Conservation (phyloP, 495 filamentous ascomycete genomes). For the Neurospora sp. region DNA sequence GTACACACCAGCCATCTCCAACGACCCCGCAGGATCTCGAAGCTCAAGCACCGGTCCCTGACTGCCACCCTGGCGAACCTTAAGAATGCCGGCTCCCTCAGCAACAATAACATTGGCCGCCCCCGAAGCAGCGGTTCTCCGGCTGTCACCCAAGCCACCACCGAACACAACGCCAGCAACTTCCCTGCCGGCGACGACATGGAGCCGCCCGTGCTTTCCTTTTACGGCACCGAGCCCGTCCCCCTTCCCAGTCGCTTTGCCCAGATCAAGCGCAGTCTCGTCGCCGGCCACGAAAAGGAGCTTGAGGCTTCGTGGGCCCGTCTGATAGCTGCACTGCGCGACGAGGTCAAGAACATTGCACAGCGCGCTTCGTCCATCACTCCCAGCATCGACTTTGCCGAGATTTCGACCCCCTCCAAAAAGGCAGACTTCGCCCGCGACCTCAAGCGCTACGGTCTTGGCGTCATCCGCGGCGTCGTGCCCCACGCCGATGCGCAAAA, state of each 20-base stretch:
- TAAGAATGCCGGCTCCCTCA: constrained; percentile 3
- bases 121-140: constrained; percentile 1
- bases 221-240: constrained; percentile 56
- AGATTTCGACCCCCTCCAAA: constrained; percentile 41
- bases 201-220: constrained; percentile 74
- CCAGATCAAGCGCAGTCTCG: constrained; percentile 57
- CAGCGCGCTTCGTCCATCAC: constrained; percentile 41
- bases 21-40: constrained; percentile 29
- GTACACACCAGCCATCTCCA: neutral
- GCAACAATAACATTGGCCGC: constrained; percentile 1
- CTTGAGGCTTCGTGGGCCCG: constrained; percentile 64
- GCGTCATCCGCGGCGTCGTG: constrained; percentile 56
- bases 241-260: constrained; percentile 74
- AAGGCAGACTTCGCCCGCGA: constrained; percentile 41
- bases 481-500: constrained; percentile 45
- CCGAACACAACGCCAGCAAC: neutral
- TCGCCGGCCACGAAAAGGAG: constrained; percentile 54
- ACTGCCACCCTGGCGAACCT: constrained; percentile 13
- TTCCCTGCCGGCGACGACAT: constrained; percentile 20
- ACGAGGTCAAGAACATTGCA: constrained; percentile 48
- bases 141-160: constrained; percentile 1
- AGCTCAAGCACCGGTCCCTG: constrained; percentile 25
- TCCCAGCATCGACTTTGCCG: constrained; percentile 53
- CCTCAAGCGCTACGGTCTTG: constrained; percentile 54
- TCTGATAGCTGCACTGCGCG: constrained; percentile 48